phyloP scores from a whole-genome alignment of 163 green algal species.

The Chlorella variabilis region DNA sequence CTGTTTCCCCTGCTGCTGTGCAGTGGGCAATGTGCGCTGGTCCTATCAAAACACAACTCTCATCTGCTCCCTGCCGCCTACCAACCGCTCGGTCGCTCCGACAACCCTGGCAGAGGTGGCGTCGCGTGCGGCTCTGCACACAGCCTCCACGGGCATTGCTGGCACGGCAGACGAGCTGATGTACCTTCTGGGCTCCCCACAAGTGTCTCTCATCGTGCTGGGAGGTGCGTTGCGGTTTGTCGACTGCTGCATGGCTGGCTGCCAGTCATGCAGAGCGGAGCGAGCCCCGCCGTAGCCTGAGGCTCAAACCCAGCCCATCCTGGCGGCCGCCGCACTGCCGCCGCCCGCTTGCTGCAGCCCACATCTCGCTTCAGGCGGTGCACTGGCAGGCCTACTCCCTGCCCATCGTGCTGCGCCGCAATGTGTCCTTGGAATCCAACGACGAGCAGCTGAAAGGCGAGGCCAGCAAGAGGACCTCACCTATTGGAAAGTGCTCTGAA shows the following conservation, averaged over 20 bases:
- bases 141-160: background rate
- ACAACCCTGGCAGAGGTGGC: background rate
- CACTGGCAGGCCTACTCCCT: background rate
- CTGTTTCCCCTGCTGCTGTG: no score
- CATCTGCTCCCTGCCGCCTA: background rate
- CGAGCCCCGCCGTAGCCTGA: no score
- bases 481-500: no score
- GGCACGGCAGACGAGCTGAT: background rate
- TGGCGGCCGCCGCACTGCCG: no score
- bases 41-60: slow-evolving; percentile 12
- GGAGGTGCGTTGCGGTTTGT: no score
- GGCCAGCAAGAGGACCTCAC: no score
- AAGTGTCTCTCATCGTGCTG: background rate
- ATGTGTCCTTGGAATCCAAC: background rate
- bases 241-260: no score
- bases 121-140: background rate
- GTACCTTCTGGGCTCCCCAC: background rate
- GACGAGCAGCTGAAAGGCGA: background rate
- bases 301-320: no score
- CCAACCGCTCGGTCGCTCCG: background rate
- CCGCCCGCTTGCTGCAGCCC: no score
- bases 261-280: no score
- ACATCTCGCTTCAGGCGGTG: background rate
- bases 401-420: background rate
- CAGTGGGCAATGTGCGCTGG: background rate